Conservation (phyloP, 176 grass and related monocot genomes). For the Eleusine indica region DNA sequence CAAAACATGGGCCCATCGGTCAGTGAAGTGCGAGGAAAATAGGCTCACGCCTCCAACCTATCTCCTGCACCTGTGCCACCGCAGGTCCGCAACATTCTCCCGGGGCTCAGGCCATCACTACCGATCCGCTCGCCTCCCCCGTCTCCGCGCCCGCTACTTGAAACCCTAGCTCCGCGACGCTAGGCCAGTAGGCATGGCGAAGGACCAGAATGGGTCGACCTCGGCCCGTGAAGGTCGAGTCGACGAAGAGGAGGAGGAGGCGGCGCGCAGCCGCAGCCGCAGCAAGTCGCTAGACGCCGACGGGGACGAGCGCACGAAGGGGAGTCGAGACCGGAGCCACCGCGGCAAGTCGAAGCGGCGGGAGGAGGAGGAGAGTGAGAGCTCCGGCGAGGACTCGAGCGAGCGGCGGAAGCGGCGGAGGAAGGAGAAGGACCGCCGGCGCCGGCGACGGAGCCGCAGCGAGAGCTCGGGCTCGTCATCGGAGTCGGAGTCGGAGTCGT, state of each 20-base stretch:
- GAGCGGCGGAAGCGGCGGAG: constrained; percentile 57
- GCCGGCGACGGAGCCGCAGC: constrained; percentile 40
- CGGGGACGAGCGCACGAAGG: constrained; percentile 35
- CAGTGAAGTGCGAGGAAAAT: background rate
- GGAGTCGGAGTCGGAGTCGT: constrained; percentile 52
- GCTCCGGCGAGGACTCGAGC: constrained; percentile 54
- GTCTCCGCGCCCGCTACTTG: background rate
- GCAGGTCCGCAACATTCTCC: background rate
- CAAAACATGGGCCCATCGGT: constrained; percentile 2
- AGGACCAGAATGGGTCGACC: constrained; percentile 36
- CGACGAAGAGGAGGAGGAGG: constrained; percentile 23
- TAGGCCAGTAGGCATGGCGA: constrained; percentile 40
- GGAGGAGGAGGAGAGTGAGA: constrained; percentile 40
- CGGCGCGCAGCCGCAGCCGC: constrained; percentile 39
- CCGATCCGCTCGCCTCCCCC: constrained; percentile 22
- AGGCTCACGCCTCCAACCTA: background rate
- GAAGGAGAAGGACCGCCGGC: constrained; percentile 57
- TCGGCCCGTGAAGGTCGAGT: constrained; percentile 2
- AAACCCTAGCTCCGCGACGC: constrained; percentile 46
- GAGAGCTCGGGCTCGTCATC: constrained; percentile 63
- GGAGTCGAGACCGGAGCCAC: constrained; percentile 34
- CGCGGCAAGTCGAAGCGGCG: constrained; percentile 58
- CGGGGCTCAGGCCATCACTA: background rate
- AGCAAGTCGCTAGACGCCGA: constrained; percentile 43
- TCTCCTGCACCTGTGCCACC: background rate